phyloP scores from a whole-genome alignment of 2,329 filamentous ascomycete genomes.

The Sclerotinia minor region DNA sequence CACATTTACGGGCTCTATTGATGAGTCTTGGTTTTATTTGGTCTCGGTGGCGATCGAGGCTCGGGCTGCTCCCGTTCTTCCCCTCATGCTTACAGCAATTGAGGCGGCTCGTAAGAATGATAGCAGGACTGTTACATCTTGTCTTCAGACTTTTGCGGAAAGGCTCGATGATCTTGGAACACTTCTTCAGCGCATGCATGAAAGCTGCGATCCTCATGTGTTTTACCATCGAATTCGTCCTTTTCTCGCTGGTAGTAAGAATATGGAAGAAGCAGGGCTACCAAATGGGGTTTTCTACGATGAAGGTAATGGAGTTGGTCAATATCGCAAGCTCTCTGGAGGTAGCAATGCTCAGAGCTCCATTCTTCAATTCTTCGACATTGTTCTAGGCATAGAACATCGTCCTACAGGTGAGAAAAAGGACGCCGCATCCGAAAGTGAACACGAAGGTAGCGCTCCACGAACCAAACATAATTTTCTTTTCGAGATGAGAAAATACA shows the following conservation, averaged over 20 bases:
- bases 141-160: slow-evolving; percentile 81
- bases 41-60: slow-evolving; percentile 95
- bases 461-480: slow-evolving; percentile 82
- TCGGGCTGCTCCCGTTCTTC: slow-evolving; percentile 80
- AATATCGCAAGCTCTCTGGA: slow-evolving; percentile 83
- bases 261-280: slow-evolving; percentile 92
- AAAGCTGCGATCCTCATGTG: slow-evolving; percentile 88
- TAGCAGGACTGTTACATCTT: slow-evolving; percentile 68
- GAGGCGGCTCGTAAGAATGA: slow-evolving; percentile 73
- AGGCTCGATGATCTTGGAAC: slow-evolving; percentile 79
- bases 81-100: slow-evolving; percentile 86
- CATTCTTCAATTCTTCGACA: slow-evolving; percentile 95
- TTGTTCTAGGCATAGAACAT: slow-evolving; percentile 86
- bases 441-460: slow-evolving; percentile 48
- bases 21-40: slow-evolving; percentile 99
- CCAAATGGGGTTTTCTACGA: slow-evolving; percentile 88
- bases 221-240: slow-evolving; percentile 97
- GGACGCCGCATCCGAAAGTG: slow-evolving; percentile 49
- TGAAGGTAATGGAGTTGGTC: slow-evolving; percentile 63
- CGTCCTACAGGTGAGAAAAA: slow-evolving; percentile 78
- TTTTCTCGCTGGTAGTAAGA: slow-evolving; percentile 93
- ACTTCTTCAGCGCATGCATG: slow-evolving; percentile 86
- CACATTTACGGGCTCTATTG: slow-evolving; percentile 90
- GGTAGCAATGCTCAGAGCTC: slow-evolving; percentile 98
- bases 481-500: slow-evolving; percentile 93